Conservation (phyloP, 2,329 filamentous ascomycete species). For the Penicillium sclerotiorum region DNA sequence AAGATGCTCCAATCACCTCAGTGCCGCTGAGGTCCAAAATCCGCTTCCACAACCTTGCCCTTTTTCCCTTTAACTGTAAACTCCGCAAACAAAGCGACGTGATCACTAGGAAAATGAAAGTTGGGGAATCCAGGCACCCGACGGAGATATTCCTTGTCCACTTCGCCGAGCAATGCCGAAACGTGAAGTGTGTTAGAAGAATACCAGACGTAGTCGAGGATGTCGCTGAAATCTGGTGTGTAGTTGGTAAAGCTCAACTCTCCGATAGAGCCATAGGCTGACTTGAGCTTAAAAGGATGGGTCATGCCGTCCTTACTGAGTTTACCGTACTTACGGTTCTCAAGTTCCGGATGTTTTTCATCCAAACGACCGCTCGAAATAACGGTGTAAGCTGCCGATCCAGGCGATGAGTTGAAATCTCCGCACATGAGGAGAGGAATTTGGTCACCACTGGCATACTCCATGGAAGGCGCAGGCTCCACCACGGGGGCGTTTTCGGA, state of each 20-base stretch:
- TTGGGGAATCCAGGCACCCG: conserved; percentile 89
- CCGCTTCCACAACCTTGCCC: conserved; percentile 69
- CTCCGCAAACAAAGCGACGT: conserved; percentile 85
- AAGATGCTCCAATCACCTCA: conserved; percentile 39
- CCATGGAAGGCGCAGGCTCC: conserved; percentile 76
- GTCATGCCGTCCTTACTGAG: conserved; percentile 91
- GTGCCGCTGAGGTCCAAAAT: conserved; percentile 59
- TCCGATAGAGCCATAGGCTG: conserved; percentile 81
- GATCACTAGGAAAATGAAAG: conserved; percentile 91
- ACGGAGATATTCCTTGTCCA: conserved; percentile 82
- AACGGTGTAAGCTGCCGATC: conserved; percentile 89
- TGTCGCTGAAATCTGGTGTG: conserved; percentile 86
- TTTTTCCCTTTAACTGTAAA: conserved; percentile 87
- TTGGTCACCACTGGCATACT: conserved; percentile 82
- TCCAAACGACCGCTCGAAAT: conserved; percentile 78
- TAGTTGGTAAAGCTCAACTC: conserved; percentile 96
- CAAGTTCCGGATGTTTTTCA: conserved; percentile 78
- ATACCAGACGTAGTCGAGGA: conserved; percentile 98
- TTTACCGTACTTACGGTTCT: conserved; percentile 82
- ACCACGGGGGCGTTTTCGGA: conserved; percentile 50
- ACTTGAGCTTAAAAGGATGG: conserved; percentile 92
- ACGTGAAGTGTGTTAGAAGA: conserved; percentile 87
- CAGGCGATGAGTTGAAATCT: conserved; percentile 89
- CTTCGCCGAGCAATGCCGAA: conserved; percentile 79
- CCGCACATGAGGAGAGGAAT: conserved; percentile 91